These are phyloP conservation scores for Fraxinus ornus DNA, from an alignment of 305 asterid species.

Conservation along the genomic window DNA sequence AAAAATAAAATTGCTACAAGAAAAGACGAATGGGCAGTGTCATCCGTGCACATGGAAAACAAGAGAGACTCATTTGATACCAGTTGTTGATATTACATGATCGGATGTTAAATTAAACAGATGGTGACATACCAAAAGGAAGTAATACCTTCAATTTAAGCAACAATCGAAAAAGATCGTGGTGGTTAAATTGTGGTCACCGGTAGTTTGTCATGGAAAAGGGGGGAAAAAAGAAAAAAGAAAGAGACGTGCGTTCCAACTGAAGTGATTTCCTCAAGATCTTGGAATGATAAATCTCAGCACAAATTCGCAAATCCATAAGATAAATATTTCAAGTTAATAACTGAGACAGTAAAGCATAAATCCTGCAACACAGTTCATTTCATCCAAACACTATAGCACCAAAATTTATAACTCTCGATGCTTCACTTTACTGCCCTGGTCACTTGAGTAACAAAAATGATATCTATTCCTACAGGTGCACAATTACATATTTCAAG, in stretches of 20 bases:
- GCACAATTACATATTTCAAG: neutral
- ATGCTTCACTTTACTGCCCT: neutral
- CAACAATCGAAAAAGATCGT: neutral
- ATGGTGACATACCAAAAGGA: neutral
- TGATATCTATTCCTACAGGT: neutral
- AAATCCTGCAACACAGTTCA: neutral
- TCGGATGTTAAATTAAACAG: neutral
- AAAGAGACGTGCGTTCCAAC: neutral
- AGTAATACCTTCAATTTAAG: neutral
- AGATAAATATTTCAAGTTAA: neutral
- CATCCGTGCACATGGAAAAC: neutral
- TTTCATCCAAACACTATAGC: neutral
- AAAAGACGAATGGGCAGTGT: neutral
- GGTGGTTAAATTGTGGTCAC: neutral
- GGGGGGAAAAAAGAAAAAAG: neutral
- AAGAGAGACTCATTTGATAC: neutral
- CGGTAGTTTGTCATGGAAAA: neutral
- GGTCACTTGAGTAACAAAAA: neutral
- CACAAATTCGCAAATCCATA: neutral
- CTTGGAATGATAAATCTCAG: neutral
- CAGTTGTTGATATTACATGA: neutral
- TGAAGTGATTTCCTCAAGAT: constrained; percentile 4
- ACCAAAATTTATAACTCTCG: neutral
- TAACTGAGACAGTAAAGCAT: constrained; percentile 5
- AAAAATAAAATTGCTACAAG: neutral